phyloP scores from a whole-genome alignment of 192 early-diverging fungal species.

The Diversispora eburnea region DNA sequence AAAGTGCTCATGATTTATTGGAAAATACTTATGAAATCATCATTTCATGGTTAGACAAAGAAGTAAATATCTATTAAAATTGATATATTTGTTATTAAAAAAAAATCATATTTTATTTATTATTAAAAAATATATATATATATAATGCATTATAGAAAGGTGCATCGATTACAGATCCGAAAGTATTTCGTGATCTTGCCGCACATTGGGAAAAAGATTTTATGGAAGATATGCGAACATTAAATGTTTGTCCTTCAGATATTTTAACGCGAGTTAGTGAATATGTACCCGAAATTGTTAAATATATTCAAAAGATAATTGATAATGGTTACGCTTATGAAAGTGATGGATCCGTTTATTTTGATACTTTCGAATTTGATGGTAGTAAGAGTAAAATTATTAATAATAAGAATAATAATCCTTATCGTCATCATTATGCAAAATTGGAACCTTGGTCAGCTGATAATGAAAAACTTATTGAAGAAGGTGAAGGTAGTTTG shows the following conservation, averaged over 20 bases:
- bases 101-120: too few species aligned
- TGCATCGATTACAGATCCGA: slow-evolving; percentile 76
- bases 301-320: slow-evolving; percentile 88
- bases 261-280: slow-evolving; percentile 92
- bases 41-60: slow-evolving; percentile 49
- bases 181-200: slow-evolving; percentile 88
- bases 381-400: slow-evolving; percentile 49
- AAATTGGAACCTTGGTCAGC: slow-evolving; percentile 92
- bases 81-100: slow-evolving; percentile 20
- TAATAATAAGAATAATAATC: too few species aligned
- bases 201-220: slow-evolving; percentile 93
- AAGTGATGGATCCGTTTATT: slow-evolving; percentile 89
- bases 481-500: slow-evolving; percentile 90
- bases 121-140: too few species aligned
- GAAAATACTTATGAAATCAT: slow-evolving; percentile 51
- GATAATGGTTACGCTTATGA: slow-evolving; percentile 95
- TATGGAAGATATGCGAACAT: slow-evolving; percentile 87
- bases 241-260: slow-evolving; percentile 83
- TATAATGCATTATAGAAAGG: slow-evolving; percentile 38
- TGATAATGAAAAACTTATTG: slow-evolving; percentile 71
- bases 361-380: slow-evolving; percentile 84
- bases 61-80: slow-evolving; percentile 31
- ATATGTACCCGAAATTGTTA: slow-evolving; percentile 92
- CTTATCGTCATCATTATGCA: slow-evolving; percentile 73
- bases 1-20: slow-evolving; percentile 46